Evolutionary conservation across 2,329 filamentous ascomycete species (phyloP).

Genomic region (Phaeosphaeriaceae sp.): DNA sequence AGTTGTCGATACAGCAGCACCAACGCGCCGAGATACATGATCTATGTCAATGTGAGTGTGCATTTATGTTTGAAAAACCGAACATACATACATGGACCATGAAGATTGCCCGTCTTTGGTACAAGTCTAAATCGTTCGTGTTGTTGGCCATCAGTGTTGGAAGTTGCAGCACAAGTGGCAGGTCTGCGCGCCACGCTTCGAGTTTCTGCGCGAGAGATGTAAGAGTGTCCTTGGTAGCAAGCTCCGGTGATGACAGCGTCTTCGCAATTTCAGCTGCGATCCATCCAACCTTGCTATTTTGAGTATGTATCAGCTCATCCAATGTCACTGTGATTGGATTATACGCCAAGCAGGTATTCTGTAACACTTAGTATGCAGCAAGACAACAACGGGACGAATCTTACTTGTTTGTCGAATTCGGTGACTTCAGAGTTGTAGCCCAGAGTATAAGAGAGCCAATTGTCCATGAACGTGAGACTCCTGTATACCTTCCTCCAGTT

Average conservation of each 20-base stretch:
- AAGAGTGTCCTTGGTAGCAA: slow-evolving; percentile 39
- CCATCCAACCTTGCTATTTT: slow-evolving; percentile 45
- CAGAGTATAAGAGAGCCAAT: slow-evolving; percentile 48
- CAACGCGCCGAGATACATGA: slow-evolving; percentile 48
- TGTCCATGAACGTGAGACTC: slow-evolving; percentile 49
- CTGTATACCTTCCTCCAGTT: slow-evolving; percentile 40
- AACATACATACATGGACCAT: slow-evolving; percentile 43
- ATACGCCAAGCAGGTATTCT: slow-evolving; percentile 31
- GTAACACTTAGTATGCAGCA: slow-evolving; percentile 16
- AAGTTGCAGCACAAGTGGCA: slow-evolving; percentile 43
- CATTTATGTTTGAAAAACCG: neutral
- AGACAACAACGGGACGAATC: slow-evolving; percentile 1
- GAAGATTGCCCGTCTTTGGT: slow-evolving; percentile 43
- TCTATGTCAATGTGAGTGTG: slow-evolving; percentile 22
- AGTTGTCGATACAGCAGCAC: slow-evolving; percentile 46
- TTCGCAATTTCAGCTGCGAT: slow-evolving; percentile 47
- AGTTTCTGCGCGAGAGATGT: slow-evolving; percentile 38
- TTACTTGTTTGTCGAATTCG: slow-evolving; percentile 36
- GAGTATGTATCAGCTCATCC: slow-evolving; percentile 42
- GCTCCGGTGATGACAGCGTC: slow-evolving; percentile 37
- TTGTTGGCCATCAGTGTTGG: slow-evolving; percentile 34
- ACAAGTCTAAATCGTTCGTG: slow-evolving; percentile 32
- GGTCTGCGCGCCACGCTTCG: slow-evolving; percentile 41
- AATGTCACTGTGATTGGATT: slow-evolving; percentile 23
- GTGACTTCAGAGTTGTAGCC: slow-evolving; percentile 44